These are phyloP conservation scores for Mallotus japonicus DNA, from an alignment of 441 rosid species.

Conservation along the genomic window DNA sequence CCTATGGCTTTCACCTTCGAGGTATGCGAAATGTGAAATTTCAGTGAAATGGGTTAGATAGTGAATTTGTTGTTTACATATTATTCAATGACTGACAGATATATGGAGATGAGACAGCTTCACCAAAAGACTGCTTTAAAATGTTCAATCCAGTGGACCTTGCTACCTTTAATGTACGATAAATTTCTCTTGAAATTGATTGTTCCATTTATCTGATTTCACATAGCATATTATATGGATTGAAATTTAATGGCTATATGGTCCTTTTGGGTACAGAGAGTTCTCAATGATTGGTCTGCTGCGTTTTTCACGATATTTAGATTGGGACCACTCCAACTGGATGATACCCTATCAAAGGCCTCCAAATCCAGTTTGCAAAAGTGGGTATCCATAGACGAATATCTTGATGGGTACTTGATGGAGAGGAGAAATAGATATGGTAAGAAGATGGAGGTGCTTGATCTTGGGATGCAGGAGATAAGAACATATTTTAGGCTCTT, in stretches of 20 bases:
- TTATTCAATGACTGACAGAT: conserved; percentile 47
- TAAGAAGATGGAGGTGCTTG: conserved; percentile 86
- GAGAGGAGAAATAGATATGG: conserved; percentile 82
- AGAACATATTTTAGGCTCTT: conserved; percentile 96
- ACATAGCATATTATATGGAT: background rate
- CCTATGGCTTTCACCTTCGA: conserved; percentile 99
- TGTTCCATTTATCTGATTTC: background rate
- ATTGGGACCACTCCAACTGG: conserved; percentile 50
- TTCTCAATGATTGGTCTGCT: conserved; percentile 91
- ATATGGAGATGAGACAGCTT: conserved; percentile 66
- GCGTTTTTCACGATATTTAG: conserved; percentile 78
- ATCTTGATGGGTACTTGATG: conserved; percentile 88
- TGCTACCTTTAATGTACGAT: conserved; percentile 68
- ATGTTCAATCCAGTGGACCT: conserved; percentile 91
- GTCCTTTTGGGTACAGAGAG: conserved; percentile 58
- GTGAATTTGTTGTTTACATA: conserved; percentile 13
- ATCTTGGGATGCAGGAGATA: conserved; percentile 94
- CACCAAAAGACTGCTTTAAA: conserved; percentile 83
- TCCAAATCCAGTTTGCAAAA: conserved; percentile 39
- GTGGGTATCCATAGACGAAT: conserved; percentile 90
- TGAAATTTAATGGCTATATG: background rate
- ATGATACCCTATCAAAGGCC: conserved; percentile 43
- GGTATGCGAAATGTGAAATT: conserved; percentile 48
- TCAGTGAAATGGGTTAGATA: conserved; percentile 11
- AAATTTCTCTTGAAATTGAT: background rate